Base-by-base conservation (phyloP, 139 green algal genomes). In the Yamagishiella unicocca region DNA sequence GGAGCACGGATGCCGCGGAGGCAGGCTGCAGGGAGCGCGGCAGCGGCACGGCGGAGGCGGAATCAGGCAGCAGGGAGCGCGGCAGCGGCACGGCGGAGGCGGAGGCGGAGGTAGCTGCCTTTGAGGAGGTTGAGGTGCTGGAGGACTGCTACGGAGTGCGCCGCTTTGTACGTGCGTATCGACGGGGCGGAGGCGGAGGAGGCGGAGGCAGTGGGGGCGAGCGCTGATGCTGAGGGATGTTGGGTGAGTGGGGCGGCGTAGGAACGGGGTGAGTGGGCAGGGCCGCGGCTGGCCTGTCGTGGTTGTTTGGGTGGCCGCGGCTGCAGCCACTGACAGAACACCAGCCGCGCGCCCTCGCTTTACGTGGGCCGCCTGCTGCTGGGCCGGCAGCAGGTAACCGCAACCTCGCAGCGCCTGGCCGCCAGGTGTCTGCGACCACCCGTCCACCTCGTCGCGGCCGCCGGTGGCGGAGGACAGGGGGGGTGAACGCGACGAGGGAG, bases 161-260 rank as follows among this genome's bases (percentile, higher is more conserved):
- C 5, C 91, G 95, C 0, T 98, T 98, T 89, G 93, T 97, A 4
- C 94, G 89, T 8, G 95, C 94, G 25, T 80, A 81, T 38, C 67
- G 82, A 0, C 42, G 45, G 29, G 58, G 61, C 2, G 78, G 37
- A 6, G 14, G 19, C 68, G 64, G 31, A 9, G 31, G 12, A 58
- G 50, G 12, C 50, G 50, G n/a, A n/a, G 50, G 61, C 61, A 58
- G 50, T 17, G 17, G 50, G 50, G n/a, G n/a, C n/a, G n/a, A n/a
- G n/a, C n/a, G n/a, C n/a, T n/a, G n/a, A n/a, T n/a, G n/a, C n/a
- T n/a, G n/a, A n/a, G n/a, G n/a, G n/a, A n/a, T n/a, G n/a, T n/a
- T n/a, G 50, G 25, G 61, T 12, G 21, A 12, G 21, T 35, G 61
- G 61, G 61, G 22, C 19, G 21, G 21, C 10, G 10, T 31, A 33